Evolutionary conservation across 1,284 basidiomycete species (phyloP), one percentile per base, ranked within the genome.

Genomic region (Cronartium ribicola): DNA sequence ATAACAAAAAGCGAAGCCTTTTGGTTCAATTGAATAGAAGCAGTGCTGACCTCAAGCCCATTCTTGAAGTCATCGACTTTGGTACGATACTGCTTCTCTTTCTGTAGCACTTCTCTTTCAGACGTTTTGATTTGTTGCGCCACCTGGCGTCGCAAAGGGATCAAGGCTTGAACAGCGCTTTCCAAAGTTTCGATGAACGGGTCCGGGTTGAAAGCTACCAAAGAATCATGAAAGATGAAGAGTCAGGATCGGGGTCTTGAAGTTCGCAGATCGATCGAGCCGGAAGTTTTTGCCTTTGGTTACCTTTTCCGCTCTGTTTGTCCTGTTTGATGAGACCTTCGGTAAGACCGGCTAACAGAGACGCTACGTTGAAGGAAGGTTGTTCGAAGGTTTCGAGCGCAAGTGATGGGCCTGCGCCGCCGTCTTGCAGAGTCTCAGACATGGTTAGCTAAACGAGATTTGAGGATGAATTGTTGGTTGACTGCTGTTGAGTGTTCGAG

Each of bases 191-290:
- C 43, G 8, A 75, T 75, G 72, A 75, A 75, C 55, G 72, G 72
- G 39, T 75, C 72, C n/a, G 72, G 72, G 48, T 75, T 67, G 60
- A 75, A 75, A 5, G 65, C 72, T 75, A 64, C 17, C 66, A 44
- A 11, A 22, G 29, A 29, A 29, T 29, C 29, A 29, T 29, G 37
- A 61, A 36, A 64, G 61, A 57, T 13, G 22, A 7, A 65, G 17
- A 55, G 22, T 41, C 22, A 63, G 10, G 11, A 51, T 10, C 37
- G 60, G 29, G 4, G 20, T 10, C 39, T 39, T 46, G 14, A 51
- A 29, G 11, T 14, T 60, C 22, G 3, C 11, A 22, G 36, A 11
- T 14, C 17, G 22, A 60, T 17, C 13, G 13, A 17, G 22, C 17
- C 36, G 3, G 57, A 60, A 60, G 22, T 22, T 60, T 14, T 51